Percentiles rank a stretch among this genome's conserved stretches.
Conservation (phyloP, 805 yeast species). For the Lachancea fermentati region DNA sequence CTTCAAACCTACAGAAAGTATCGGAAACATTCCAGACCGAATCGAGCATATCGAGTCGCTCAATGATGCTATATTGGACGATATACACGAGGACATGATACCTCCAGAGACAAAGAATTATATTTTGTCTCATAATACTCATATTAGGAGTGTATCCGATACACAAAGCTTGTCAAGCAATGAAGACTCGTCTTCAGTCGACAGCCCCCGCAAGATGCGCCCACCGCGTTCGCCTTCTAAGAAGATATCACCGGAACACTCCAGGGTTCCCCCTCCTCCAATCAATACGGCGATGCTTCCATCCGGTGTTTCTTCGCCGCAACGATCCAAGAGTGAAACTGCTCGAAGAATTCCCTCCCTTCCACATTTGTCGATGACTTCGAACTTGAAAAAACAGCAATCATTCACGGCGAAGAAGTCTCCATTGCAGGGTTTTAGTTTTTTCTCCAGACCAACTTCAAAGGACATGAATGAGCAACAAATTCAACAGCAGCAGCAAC, state of each 20-base stretch:
- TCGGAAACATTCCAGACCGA: slow-evolving; percentile 13
- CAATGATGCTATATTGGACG: slow-evolving; percentile 16
- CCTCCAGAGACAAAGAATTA: slow-evolving; percentile 12
- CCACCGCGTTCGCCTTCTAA: slow-evolving; percentile 5
- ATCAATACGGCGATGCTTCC: slow-evolving; percentile 4
- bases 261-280: slow-evolving; percentile 11
- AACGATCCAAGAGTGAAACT: slow-evolving; percentile 18
- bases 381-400: slow-evolving; percentile 22
- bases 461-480: slow-evolving; percentile 17
- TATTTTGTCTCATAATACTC: slow-evolving; percentile 19
- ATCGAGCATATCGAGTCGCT: slow-evolving; percentile 22
- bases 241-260: slow-evolving; percentile 4
- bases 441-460: slow-evolving; percentile 28
- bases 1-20: not conserved
- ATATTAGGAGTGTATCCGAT: slow-evolving; percentile 27
- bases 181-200: slow-evolving; percentile 16
- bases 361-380: slow-evolving; percentile 25
- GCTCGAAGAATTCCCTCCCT: slow-evolving; percentile 27
- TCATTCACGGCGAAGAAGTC: slow-evolving; percentile 26
- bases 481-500: slow-evolving; percentile 17
- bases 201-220: slow-evolving; percentile 9
- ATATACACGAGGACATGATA: slow-evolving; percentile 19
- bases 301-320: slow-evolving; percentile 8
- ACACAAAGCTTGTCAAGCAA: slow-evolving; percentile 26
- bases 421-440: slow-evolving; percentile 30